Evolutionary conservation across 176 grass and related monocot genomes (phyloP), one percentile per base, ranked within the genome.

Genomic region (Zea luxurians): DNA sequence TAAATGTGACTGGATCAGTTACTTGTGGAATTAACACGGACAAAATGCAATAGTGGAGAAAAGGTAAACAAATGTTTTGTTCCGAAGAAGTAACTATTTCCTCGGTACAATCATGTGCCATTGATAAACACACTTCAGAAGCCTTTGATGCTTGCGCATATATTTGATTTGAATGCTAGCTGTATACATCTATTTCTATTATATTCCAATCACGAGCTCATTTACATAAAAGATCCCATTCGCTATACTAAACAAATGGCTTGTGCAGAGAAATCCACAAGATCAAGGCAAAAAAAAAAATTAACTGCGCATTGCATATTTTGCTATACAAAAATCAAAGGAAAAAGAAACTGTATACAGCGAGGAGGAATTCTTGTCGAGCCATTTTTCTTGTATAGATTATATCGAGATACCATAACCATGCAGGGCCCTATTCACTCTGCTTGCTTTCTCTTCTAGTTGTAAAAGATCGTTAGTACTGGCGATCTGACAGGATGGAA

Each of bases 401-500:
- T 71, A 70, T 64, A 40, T 82, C 2, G 3, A 55, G 38, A 15
- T 71, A 82, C 3, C 40, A 42, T 57, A 10, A 45, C 35, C 8
- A 74, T 72, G 20, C 11, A 54, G n/a, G 55, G 21, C 27, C 37
- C 16, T 63, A 75, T 75, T 37, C 52, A 62, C 44, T 12, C 11
- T 82, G 53, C 10, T 12, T 78, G 46, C 61, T 44, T 77, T 48
- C 55, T 89, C 55, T 54, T 71, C 74, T 66, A 87, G 12, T 27
- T 17, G 38, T 80, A 48, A 57, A 40, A 47, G 42, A 1, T 81
- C 71, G 45, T 80, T 53, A 72, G 60, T 91, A 84, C 80, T 57
- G 62, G 52, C 96, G 89, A 74, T 97, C 92, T 12, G 96, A 98
- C 10, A 98, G 88, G 66, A 98, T 20, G 5, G 89, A 92, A 7